Evolutionary conservation across 2,329 filamentous ascomycete genomes (phyloP).

Genomic region (Aspergillus sclerotialis): DNA sequence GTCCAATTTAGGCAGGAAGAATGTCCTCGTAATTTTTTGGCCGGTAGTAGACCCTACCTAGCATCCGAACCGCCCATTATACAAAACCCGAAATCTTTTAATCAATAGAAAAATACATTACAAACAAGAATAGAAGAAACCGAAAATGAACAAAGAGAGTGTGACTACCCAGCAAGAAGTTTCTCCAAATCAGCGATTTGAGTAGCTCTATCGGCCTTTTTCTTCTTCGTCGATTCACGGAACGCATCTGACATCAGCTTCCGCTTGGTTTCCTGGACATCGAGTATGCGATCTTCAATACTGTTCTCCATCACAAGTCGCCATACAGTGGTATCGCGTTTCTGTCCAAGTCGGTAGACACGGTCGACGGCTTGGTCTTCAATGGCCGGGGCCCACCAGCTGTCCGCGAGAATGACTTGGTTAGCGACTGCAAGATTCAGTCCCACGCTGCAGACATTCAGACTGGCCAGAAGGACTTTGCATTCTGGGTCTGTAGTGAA

Average conservation of each 20-base stretch:
- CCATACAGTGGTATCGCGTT: conserved; percentile 69
- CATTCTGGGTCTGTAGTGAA: conserved; percentile 62
- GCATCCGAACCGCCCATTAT: no score
- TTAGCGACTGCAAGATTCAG: conserved; percentile 81
- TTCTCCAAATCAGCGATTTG: conserved; percentile 45
- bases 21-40: no score
- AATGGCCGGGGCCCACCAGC: conserved; percentile 89
- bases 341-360: conserved; percentile 80
- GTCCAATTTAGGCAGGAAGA: no score
- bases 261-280: conserved; percentile 72
- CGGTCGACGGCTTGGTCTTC: conserved; percentile 88
- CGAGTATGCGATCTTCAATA: conserved; percentile 73
- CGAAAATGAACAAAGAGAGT: no score
- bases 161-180: no score
- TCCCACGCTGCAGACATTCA: conserved; percentile 77
- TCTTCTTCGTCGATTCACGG: conserved; percentile 58
- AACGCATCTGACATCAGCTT: conserved; percentile 72
- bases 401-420: conserved; percentile 75
- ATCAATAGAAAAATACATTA: no score
- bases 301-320: conserved; percentile 72
- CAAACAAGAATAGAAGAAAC: no score
- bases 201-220: conserved; percentile 49
- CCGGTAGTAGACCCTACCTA: no score
- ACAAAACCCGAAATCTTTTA: no score
- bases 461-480: conserved; percentile 71